A percentile compares a stretch with the other conserved stretches of the same genome.
Conservation (phyloP, 805 yeast genomes). For the Pichia manshurica region DNA sequence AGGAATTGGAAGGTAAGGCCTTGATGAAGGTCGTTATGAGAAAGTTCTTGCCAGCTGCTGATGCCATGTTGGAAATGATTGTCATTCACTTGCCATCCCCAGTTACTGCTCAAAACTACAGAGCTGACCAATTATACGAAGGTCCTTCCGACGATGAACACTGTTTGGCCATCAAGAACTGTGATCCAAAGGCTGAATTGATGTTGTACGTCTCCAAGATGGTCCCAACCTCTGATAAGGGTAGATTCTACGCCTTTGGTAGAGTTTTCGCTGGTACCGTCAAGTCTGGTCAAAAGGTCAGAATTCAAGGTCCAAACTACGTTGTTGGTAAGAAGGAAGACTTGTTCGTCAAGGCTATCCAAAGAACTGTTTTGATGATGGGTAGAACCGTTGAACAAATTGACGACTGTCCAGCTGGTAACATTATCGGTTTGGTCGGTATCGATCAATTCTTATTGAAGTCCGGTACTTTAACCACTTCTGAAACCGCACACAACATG, state of each 20-base stretch:
- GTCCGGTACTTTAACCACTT: slow-evolving; percentile 98
- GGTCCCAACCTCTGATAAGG: slow-evolving; percentile 99
- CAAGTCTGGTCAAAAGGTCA: slow-evolving; percentile 96
- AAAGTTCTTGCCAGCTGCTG: slow-evolving; percentile 99
- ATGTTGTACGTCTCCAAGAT: slow-evolving; percentile 99
- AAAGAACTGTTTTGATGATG: slow-evolving; percentile 99
- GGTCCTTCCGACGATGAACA: slow-evolving; percentile 94
- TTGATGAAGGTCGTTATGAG: slow-evolving; percentile 97
- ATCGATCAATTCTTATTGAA: slow-evolving; percentile 98
- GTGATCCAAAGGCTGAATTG: slow-evolving; percentile 97
- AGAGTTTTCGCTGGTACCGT: slow-evolving; percentile 99
- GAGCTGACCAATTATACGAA: slow-evolving; percentile 98
- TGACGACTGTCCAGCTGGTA: slow-evolving; percentile 99
- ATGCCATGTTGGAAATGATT: slow-evolving; percentile 98
- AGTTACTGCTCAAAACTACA: slow-evolving; percentile 97
- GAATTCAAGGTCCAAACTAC: slow-evolving; percentile 99
- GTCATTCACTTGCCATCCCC: slow-evolving; percentile 98
- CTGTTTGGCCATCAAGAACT: slow-evolving; percentile 90
- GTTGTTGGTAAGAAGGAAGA: slow-evolving; percentile 98
- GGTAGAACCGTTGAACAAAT: slow-evolving; percentile 97
- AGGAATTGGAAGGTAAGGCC: slow-evolving; percentile 98
- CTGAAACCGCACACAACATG: slow-evolving; percentile 96
- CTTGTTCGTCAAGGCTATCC: slow-evolving; percentile 92
- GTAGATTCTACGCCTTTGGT: slow-evolving; percentile 99
- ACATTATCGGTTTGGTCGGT: slow-evolving; percentile 99